These are phyloP conservation scores for Fusarium sterilihyphosum DNA, from an alignment of 2,329 filamentous ascomycete genomes.

Conservation along the genomic window DNA sequence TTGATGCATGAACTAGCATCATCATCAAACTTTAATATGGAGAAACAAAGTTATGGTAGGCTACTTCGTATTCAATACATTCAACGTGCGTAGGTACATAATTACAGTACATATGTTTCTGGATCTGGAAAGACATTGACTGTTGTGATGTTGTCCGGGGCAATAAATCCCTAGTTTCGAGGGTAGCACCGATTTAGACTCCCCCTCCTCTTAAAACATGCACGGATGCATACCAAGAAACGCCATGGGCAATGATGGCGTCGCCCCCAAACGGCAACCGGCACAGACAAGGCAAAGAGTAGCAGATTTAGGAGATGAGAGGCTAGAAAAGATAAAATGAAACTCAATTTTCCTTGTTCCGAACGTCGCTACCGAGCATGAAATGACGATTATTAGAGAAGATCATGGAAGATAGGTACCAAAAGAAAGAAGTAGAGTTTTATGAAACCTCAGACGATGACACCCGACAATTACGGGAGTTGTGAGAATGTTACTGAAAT, in stretches of 20 bases:
- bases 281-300: constrained; percentile 2
- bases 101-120: neutral
- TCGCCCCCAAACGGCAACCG: constrained; percentile 22
- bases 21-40: neutral
- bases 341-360: constrained; percentile 12
- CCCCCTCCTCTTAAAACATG: constrained; percentile 9
- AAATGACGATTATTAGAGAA: neutral
- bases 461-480: constrained; percentile 8
- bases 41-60: neutral
- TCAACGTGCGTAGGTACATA: neutral
- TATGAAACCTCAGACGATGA: neutral
- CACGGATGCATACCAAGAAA: constrained; percentile 16
- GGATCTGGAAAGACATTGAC: neutral
- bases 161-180: constrained; percentile 10
- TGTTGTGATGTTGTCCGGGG: constrained; percentile 19
- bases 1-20: neutral
- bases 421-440: neutral
- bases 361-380: constrained; percentile 7
- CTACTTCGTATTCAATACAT: neutral
- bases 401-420: neutral
- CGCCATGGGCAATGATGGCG: constrained; percentile 1
- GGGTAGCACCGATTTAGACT: constrained; percentile 4
- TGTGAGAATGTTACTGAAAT: constrained; percentile 2
- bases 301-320: neutral
- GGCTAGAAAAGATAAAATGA: neutral